Evolutionary conservation across 768 basidiomycete species (phyloP), one percentile per base, ranked within the genome.

Genomic region (Lepiota venenata): DNA sequence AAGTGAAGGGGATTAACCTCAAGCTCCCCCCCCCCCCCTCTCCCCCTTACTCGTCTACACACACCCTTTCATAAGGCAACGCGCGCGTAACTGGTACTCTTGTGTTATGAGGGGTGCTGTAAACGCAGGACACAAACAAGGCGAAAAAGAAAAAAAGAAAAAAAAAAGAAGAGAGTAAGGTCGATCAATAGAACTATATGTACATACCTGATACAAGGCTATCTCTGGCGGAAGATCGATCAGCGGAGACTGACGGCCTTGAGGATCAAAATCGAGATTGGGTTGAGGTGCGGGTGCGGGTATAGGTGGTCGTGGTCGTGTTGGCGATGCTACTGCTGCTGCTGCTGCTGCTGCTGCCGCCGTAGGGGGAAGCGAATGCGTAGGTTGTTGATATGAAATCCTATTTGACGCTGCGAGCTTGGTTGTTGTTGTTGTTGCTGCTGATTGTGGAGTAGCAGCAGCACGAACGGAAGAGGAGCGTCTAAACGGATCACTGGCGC

Each of bases 191-290:
- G 56, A 18, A 45, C n/a, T n/a, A n/a, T n/a, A n/a, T n/a, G n/a
- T 42, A 61, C 71, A 65, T 58, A 70, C 71, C 66, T 69, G 70
- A 61, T 64, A 69, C 58, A 69, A 60, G 37, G 65, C 64, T 58
- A 63, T 55, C 56, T 69, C 69, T 60, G 69, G 65, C 56, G 67
- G 63, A 36, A 66, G 53, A 56, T 65, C 68, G 40, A 63, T 46
- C 29, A 58, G 58, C 55, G 56, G 63, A 63, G 47, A 59, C 42
- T 39, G 59, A 51, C n/a, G 59, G 58, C 47, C 59, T 58, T 47
- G 39, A 35, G 42, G 16, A 50, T 51, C 57, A 45, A 54, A 42
- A n/a, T 12, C 41, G 37, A 32, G 29, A 25, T 38, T 44, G 8
- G 9, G 32, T 4, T 32, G 32, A 11, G 32, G 32, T 8, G 32